Conservation (phyloP, 352 stramenopile genomes). For the Phytophthora pisi region DNA sequence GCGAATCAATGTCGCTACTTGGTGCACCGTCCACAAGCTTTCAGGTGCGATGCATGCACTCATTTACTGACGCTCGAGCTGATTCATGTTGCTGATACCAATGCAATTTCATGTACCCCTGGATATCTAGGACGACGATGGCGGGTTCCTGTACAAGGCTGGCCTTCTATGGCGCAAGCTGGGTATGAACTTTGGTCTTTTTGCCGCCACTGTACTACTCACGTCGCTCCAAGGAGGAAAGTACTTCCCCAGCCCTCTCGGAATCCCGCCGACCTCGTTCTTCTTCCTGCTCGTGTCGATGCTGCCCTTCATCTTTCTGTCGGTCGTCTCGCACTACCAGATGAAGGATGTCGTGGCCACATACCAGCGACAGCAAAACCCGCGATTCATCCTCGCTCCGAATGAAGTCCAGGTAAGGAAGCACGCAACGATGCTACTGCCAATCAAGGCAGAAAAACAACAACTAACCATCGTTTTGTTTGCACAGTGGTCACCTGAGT, state of each 20-base stretch:
- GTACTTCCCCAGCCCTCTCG: constrained; percentile 84
- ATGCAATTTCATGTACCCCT: not conserved
- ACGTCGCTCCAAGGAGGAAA: constrained; percentile 91
- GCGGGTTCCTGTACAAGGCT: constrained; percentile 35
- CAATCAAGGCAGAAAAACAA: constrained; percentile 1
- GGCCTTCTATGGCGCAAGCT: constrained; percentile 68
- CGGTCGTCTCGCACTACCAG: constrained; percentile 73
- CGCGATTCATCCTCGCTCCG: constrained; percentile 45
- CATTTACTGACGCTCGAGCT: not conserved
- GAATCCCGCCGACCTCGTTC: constrained; percentile 86
- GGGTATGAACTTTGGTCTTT: constrained; percentile 72
- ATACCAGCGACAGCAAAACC: constrained; percentile 44
- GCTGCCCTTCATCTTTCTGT: constrained; percentile 64
- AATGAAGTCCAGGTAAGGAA: constrained; percentile 56
- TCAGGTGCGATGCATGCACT: constrained; percentile 17
- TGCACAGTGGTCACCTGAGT: constrained; percentile 49
- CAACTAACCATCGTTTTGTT: constrained; percentile 13
- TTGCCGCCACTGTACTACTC: constrained; percentile 81
- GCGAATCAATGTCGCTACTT: constrained; percentile 38
- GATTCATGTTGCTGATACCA: not conserved
- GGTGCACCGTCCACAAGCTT: constrained; percentile 36
- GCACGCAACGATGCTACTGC: constrained; percentile 25
- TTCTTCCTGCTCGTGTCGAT: constrained; percentile 79
- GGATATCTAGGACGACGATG: constrained; percentile 31
- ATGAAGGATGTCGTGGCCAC: constrained; percentile 46